Percentiles rank a stretch among this genome's conserved stretches.
Evolutionary conservation across 768 basidiomycete genomes (phyloP).

Genomic region (Suillus americanus): DNA sequence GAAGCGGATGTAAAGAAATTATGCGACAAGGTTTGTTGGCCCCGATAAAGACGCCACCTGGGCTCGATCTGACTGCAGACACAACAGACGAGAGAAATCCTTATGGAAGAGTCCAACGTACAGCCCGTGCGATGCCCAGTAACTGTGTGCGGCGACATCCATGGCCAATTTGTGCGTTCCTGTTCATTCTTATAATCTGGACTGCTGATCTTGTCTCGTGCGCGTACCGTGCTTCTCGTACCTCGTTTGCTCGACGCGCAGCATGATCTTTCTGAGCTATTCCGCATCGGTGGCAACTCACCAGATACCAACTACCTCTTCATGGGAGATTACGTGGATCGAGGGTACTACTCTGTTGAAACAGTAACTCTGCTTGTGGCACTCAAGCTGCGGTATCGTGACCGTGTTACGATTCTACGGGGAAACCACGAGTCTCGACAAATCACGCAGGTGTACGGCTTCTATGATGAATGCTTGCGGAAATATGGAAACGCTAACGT

Average conservation of each 20-base stretch:
- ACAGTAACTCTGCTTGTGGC: slow-evolving; percentile 97
- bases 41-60: slow-evolving; percentile 9
- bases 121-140: slow-evolving; percentile 98
- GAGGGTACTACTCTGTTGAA: slow-evolving; percentile 99
- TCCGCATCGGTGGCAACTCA: slow-evolving; percentile 97
- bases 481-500: slow-evolving; percentile 99
- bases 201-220: slow-evolving; percentile 25
- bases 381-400: slow-evolving; percentile 95
- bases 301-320: slow-evolving; percentile 99
- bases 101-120: slow-evolving; percentile 99
- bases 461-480: slow-evolving; percentile 98
- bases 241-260: slow-evolving; percentile 37
- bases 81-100: slow-evolving; percentile 88
- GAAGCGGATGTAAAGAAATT: slow-evolving; percentile 96
- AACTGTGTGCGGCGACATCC: slow-evolving; percentile 99
- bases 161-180: slow-evolving; percentile 95
- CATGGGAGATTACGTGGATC: slow-evolving; percentile 99
- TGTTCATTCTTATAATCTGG: slow-evolving; percentile 19
- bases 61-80: slow-evolving; percentile 18
- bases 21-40: slow-evolving; percentile 89
- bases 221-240: slow-evolving; percentile 2
- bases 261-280: slow-evolving; percentile 99
- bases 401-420: slow-evolving; percentile 95
- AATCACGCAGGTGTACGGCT: slow-evolving; percentile 99
- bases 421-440: slow-evolving; percentile 99